phyloP scores from a whole-genome alignment of 192 early-diverging fungal species.

The Glomus cerebriforme region DNA sequence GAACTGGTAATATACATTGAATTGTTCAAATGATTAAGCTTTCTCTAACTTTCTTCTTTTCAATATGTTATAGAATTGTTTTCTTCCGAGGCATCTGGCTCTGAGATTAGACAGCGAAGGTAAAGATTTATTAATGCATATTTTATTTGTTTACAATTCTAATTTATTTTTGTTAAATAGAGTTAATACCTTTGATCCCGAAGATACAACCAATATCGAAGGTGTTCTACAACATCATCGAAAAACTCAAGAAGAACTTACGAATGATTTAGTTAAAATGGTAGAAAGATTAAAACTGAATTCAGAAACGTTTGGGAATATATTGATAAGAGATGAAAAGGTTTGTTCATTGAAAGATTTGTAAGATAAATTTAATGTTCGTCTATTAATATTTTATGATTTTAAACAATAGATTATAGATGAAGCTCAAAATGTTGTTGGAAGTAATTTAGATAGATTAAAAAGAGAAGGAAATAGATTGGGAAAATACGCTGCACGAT shows the following conservation, averaged over 20 bases:
- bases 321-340: constrained; percentile 45
- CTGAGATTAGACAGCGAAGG: constrained; percentile 23
- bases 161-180: not conserved
- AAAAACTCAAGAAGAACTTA: constrained; percentile 52
- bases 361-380: not conserved
- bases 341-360: constrained; percentile 16
- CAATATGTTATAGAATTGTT: constrained; percentile 9
- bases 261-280: constrained; percentile 49
- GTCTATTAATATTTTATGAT: constrained; percentile 1
- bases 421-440: constrained; percentile 45
- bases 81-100: not conserved
- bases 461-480: constrained; percentile 41
- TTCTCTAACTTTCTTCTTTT: not conserved
- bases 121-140: not conserved
- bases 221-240: constrained; percentile 52
- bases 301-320: constrained; percentile 46
- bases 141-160: not conserved
- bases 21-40: not conserved
- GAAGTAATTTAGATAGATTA: constrained; percentile 42
- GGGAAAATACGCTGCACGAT: constrained; percentile 37
- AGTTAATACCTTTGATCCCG: constrained; percentile 14
- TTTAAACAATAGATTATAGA: constrained; percentile 33
- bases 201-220: constrained; percentile 43
- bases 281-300: constrained; percentile 54
- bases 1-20: not conserved